These are phyloP conservation scores for Sclerotinia glacialis DNA, from an alignment of 2,329 filamentous ascomycete species.

Conservation along the genomic window DNA sequence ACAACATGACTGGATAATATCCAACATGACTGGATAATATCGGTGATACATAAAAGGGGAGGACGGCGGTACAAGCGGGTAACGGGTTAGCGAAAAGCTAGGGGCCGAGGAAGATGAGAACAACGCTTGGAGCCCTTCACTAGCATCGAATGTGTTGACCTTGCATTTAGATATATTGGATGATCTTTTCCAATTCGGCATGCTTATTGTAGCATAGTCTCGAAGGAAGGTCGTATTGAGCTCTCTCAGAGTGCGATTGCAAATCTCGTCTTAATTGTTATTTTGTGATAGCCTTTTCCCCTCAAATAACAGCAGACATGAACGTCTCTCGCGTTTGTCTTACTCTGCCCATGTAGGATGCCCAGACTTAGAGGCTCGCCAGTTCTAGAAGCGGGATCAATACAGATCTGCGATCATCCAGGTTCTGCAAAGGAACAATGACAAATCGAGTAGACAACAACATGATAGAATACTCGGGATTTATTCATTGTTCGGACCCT, in stretches of 20 bases:
- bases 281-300: not conserved
- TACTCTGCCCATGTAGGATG: not conserved
- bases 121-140: slow-evolving; percentile 3
- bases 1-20: not conserved
- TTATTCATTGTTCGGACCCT: not conserved
- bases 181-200: not conserved
- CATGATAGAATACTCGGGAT: not conserved
- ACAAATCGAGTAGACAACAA: not conserved
- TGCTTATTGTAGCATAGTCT: not conserved
- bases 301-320: slow-evolving; percentile 2
- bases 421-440: not conserved
- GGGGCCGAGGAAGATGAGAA: not conserved
- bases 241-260: not conserved
- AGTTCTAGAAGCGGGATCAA: not conserved
- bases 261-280: not conserved
- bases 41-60: not conserved
- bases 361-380: not conserved
- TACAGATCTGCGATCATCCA: slow-evolving; percentile 2
- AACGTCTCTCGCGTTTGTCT: slow-evolving; percentile 14
- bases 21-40: not conserved
- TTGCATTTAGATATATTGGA: not conserved
- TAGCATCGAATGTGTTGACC: not conserved
- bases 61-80: not conserved
- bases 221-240: not conserved
- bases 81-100: slow-evolving; percentile 5